A percentile compares a stretch with the other conserved stretches of the same genome.
These are phyloP conservation scores for Glycine tomentella DNA, from an alignment of 306 rosid species.

Conservation along the genomic window DNA sequence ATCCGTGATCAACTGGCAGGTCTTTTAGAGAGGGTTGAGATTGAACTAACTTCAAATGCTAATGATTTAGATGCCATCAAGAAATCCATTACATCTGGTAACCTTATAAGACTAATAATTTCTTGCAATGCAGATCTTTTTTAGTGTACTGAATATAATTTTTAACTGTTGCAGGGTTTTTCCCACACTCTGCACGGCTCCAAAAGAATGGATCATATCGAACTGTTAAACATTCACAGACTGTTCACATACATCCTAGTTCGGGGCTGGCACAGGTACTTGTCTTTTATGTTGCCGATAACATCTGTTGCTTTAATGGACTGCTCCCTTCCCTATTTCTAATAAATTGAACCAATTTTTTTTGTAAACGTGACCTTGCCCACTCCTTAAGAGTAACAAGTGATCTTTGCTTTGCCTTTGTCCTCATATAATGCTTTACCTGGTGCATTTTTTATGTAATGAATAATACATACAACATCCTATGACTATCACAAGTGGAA, in stretches of 20 bases:
- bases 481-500: no score
- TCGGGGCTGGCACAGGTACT: conserved; percentile 86
- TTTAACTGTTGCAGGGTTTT: conserved; percentile 65
- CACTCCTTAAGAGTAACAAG: no score
- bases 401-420: no score
- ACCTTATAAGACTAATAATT: conserved; percentile 20
- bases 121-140: not conserved
- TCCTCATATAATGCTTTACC: no score
- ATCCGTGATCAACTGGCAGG: conserved; percentile 95
- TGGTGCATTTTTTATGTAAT: no score
- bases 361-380: no score
- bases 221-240: conserved; percentile 80
- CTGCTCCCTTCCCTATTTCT: not conserved
- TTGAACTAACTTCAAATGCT: conserved; percentile 69
- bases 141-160: conserved; percentile 38
- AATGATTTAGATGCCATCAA: conserved; percentile 77
- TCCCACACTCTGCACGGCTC: conserved; percentile 81
- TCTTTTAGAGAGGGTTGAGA: conserved; percentile 92
- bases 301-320: conserved; percentile 15
- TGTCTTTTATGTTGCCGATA: conserved; percentile 9
- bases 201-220: conserved; percentile 91
- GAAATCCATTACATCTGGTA: conserved; percentile 93
- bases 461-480: no score
- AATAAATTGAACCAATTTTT: no score
- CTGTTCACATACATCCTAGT: conserved; percentile 96